Percentiles rank a stretch among this genome's conserved stretches.
Evolutionary conservation across 1,284 basidiomycete genomes (phyloP).

Genomic region (Phylloporus sp.): DNA sequence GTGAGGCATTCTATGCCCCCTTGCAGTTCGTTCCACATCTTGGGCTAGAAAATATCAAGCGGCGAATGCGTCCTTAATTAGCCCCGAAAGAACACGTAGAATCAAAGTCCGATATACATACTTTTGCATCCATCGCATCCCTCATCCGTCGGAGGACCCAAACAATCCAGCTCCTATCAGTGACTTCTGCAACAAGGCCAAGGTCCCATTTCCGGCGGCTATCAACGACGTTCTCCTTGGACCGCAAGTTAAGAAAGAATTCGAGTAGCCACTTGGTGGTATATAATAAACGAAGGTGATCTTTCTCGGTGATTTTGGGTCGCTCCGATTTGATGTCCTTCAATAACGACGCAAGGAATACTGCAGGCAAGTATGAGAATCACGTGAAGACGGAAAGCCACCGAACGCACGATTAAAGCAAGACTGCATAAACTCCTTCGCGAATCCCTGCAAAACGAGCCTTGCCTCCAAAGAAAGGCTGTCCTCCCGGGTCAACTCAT

Average conservation of each 20-base stretch:
- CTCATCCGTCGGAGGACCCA: slow-evolving; percentile 92
- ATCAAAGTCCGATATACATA: slow-evolving; percentile 41
- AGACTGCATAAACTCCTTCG: slow-evolving; percentile 73
- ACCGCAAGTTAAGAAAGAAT: slow-evolving; percentile 73
- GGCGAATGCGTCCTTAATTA: slow-evolving; percentile 15
- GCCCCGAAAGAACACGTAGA: slow-evolving; percentile 9
- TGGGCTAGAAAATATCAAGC: slow-evolving; percentile 59
- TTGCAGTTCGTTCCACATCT: slow-evolving; percentile 91
- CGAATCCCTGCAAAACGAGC: slow-evolving; percentile 67
- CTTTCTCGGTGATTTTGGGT: slow-evolving; percentile 87
- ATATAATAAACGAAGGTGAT: slow-evolving; percentile 84
- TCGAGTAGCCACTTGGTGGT: slow-evolving; percentile 89
- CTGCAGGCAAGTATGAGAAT: slow-evolving; percentile 45
- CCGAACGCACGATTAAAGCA: slow-evolving; percentile 82
- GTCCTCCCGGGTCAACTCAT: slow-evolving; percentile 74
- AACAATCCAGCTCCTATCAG: slow-evolving; percentile 82
- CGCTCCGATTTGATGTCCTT: slow-evolving; percentile 93
- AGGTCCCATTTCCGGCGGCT: slow-evolving; percentile 59
- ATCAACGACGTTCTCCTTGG: slow-evolving; percentile 44
- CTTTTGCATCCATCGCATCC: slow-evolving; percentile 88
- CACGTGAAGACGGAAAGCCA: slow-evolving; percentile 6
- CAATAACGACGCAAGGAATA: slow-evolving; percentile 81
- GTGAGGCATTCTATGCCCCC: slow-evolving; percentile 93
- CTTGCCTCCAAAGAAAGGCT: slow-evolving; percentile 77
- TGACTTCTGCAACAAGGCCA: slow-evolving; percentile 81